Base-by-base conservation (phyloP, 108 stramenopile genomes). In the Cyclotella kingstonii region DNA sequence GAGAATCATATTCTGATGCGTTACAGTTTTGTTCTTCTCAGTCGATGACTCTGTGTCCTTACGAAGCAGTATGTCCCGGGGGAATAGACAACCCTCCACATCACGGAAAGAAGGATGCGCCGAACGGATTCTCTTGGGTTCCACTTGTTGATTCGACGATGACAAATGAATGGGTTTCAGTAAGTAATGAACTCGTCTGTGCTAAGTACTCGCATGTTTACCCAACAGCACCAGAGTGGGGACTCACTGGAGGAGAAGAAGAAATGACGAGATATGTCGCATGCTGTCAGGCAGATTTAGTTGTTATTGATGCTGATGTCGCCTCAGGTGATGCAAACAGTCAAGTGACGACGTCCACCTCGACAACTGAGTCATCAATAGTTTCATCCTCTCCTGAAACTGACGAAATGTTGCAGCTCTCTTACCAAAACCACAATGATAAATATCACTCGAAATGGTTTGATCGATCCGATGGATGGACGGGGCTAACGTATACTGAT, bases 211-310 rank as follows among this genome's bases (percentile, higher is more conserved):
- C 25, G 22, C 22, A 44, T 29, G 19, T 42, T 7, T 33, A 39
- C 2, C 15, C 3, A 14, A 21, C 18, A 0, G 2, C 26, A 29
- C 63, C 63, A 10, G 17, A 2, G 11, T 73, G 72, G 72, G 72
- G 63, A 17, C 10, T 39, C 21, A 50, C 46, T 27, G 72, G 72
- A 3, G 57, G 29, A 2, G 54, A 55, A 15, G 70, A 71, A 27
- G 70, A 43, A 26, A 42, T 61, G 1, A 71, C 70, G 4, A 47
- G 61, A 21, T 21, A 71, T 28, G 49, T 71, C 21, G 53, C 61
- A 41, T 71, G 70, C 29, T 71, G 70, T 35, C 3, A 44, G 25
- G 40, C 23, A 14, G 19, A 22, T 43, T 19, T 36, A 18, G n/a
- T 23, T 22, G 54, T 43, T 28, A 2, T 17, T 42, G 50, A 42